A percentile compares a stretch with the other conserved stretches of the same genome.
Evolutionary conservation across 164 flowering plant genomes (phyloP).

Genomic region (Sedum album): DNA sequence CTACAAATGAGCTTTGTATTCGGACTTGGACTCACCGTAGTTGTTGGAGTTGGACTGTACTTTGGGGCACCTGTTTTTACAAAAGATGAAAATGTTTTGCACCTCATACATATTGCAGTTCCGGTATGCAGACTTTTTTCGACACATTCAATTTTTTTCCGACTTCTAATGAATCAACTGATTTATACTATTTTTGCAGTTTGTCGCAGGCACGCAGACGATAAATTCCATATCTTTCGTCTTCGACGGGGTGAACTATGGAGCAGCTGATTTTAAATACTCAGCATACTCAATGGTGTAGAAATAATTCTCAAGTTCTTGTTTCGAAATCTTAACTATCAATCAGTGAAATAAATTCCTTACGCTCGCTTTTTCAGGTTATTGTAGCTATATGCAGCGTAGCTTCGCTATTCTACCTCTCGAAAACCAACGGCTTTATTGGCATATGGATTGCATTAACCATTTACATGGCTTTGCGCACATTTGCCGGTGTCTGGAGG

Average conservation of each 20-base stretch:
- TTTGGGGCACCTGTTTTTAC: conserved; percentile 36
- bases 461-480: conserved; percentile 67
- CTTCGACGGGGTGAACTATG: conserved; percentile 75
- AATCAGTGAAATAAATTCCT: not conserved
- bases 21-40: conserved; percentile 32
- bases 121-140: conserved; percentile 24
- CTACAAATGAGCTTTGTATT: conserved; percentile 42
- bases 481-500: conserved; percentile 83
- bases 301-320: not conserved
- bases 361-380: conserved; percentile 57
- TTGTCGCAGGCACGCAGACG: conserved; percentile 50
- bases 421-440: conserved; percentile 53
- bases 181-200: conserved; percentile 15
- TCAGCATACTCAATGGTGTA: conserved; percentile 78
- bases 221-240: conserved; percentile 47
- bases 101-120: conserved; percentile 28
- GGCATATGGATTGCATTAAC: conserved; percentile 91
- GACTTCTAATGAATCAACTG: not conserved
- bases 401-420: conserved; percentile 51
- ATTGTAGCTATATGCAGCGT: conserved; percentile 58
- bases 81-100: conserved; percentile 28
- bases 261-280: conserved; percentile 88
- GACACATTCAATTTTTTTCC: not conserved
- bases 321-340: not conserved
- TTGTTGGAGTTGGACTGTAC: conserved; percentile 31